phyloP scores from a whole-genome alignment of 2,329 filamentous ascomycete species.

The Hypomyces perniciosus region DNA sequence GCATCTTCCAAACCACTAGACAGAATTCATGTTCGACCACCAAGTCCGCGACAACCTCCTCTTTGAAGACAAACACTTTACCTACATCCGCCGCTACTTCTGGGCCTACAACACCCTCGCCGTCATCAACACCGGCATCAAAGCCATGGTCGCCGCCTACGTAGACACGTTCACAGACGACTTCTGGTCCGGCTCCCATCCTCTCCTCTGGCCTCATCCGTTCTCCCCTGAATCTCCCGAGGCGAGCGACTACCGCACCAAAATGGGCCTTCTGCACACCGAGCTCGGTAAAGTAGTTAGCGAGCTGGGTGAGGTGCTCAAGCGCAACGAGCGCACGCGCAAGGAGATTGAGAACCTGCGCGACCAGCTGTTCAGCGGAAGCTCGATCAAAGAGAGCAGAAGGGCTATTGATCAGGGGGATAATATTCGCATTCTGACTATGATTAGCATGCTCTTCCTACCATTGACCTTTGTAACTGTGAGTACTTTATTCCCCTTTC shows the following conservation, averaged over 20 bases:
- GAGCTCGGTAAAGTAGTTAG: constrained; percentile 48
- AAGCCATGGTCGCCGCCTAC: constrained; percentile 51
- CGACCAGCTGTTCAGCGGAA: constrained; percentile 58
- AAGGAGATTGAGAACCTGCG: constrained; percentile 51
- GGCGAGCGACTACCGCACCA: constrained; percentile 42
- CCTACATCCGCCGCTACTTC: constrained; percentile 56
- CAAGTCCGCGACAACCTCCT: constrained; percentile 50
- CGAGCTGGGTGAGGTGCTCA: constrained; percentile 40
- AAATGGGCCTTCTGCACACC: constrained; percentile 39
- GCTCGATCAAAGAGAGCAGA: constrained; percentile 54
- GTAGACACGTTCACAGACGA: constrained; percentile 51
- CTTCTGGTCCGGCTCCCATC: constrained; percentile 52
- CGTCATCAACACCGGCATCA: constrained; percentile 54
- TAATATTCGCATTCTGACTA: constrained; percentile 54
- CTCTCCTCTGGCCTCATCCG: constrained; percentile 49
- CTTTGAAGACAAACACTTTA: constrained; percentile 56
- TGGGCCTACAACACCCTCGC: constrained; percentile 57
- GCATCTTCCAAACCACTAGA: constrained; percentile 18
- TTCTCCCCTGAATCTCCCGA: constrained; percentile 33
- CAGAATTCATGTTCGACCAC: constrained; percentile 53
- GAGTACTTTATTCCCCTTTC: constrained; percentile 14
- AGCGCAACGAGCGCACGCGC: constrained; percentile 47
- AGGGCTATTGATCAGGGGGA: constrained; percentile 59
- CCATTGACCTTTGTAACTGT: constrained; percentile 56
- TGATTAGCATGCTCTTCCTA: constrained; percentile 56